Percentiles rank a stretch among this genome's conserved stretches.
Evolutionary conservation across 2,329 filamentous ascomycete species (phyloP).

Genomic region (Curvularia sp.): DNA sequence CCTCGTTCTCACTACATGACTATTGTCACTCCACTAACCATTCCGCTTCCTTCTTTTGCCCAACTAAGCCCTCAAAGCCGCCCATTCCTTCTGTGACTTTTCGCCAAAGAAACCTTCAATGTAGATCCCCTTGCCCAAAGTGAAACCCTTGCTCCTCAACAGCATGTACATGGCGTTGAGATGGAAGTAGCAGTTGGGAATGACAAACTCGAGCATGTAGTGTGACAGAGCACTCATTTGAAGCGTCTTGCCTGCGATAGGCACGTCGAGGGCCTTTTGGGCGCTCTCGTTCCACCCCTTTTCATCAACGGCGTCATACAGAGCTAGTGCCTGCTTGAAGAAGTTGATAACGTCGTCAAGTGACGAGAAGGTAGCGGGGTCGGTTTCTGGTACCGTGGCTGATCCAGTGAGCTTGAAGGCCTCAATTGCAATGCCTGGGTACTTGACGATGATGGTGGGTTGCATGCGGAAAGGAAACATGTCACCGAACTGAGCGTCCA

Average conservation of each 20-base stretch:
- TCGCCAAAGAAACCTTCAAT: constrained; percentile 29
- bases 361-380: constrained; percentile 20
- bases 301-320: constrained; percentile 27
- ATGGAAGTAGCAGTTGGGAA: constrained; percentile 37
- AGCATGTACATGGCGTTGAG: constrained; percentile 37
- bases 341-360: constrained; percentile 31
- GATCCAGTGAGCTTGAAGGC: constrained; percentile 14
- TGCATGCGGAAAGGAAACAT: constrained; percentile 35
- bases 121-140: constrained; percentile 27
- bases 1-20: background rate
- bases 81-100: constrained; percentile 31
- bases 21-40: background rate
- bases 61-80: constrained; percentile 24
- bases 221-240: constrained; percentile 25
- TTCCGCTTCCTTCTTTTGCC: background rate
- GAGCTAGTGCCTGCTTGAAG: constrained; percentile 24
- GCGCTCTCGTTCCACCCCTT: constrained; percentile 29
- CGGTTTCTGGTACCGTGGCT: constrained; percentile 15
- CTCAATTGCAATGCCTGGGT: constrained; percentile 17
- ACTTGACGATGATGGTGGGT: constrained; percentile 28
- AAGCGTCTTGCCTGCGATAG: constrained; percentile 18
- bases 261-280: constrained; percentile 24
- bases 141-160: constrained; percentile 29
- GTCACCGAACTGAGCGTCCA: constrained; percentile 26
- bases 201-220: constrained; percentile 23